These are phyloP conservation scores for Penicillium ochrochloron DNA, from an alignment of 495 filamentous ascomycete species.

Conservation along the genomic window DNA sequence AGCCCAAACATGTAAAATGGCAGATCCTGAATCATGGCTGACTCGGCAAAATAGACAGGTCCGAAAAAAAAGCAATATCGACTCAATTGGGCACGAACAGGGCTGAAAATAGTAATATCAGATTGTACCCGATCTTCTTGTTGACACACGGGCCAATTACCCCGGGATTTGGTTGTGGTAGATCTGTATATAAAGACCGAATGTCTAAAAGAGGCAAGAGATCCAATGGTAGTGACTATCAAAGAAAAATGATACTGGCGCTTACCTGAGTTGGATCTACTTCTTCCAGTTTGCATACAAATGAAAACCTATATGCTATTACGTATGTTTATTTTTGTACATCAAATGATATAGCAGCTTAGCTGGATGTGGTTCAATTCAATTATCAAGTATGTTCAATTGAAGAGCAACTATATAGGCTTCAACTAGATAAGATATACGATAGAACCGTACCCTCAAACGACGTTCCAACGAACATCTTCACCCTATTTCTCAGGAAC, in stretches of 20 bases:
- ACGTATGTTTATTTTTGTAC: neutral
- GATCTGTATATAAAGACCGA: neutral
- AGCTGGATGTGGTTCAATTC: neutral
- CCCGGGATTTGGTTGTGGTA: neutral
- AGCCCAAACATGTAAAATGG: neutral
- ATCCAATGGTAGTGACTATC: neutral
- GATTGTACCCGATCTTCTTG: neutral
- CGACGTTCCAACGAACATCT: neutral
- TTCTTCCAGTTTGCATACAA: too few species aligned
- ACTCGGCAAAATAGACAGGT: neutral
- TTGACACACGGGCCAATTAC: neutral
- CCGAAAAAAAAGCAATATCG: neutral
- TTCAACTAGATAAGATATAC: neutral
- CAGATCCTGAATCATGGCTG: neutral
- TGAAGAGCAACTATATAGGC: neutral
- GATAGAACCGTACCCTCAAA: neutral
- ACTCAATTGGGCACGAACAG: neutral
- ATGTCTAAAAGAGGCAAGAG: neutral
- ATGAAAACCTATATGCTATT: too few species aligned
- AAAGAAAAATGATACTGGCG: neutral
- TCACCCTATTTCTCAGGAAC: neutral
- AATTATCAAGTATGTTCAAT: neutral
- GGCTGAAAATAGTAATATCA: neutral
- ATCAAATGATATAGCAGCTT: neutral
- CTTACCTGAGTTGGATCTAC: too few species aligned